Evolutionary conservation across 1,284 basidiomycete genomes (phyloP).

Genomic region (Ceratobasidium theobromae): DNA sequence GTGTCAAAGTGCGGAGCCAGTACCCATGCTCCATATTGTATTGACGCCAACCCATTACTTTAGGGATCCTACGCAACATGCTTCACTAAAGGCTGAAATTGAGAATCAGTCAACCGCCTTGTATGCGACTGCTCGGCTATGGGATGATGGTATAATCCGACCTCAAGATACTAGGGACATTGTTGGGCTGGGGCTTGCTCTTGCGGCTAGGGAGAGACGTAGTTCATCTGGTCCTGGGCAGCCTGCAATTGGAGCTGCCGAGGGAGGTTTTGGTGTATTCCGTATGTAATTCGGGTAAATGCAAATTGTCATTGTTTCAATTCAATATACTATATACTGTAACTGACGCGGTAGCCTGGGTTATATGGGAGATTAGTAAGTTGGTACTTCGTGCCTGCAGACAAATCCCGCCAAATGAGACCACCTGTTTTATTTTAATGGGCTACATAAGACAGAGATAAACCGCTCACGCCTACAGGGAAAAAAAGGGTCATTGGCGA

Average conservation of each 20-base stretch:
- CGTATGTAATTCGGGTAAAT: constrained; percentile 70
- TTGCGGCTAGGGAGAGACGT: constrained; percentile 57
- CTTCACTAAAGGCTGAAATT: constrained; percentile 74
- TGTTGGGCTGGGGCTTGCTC: constrained; percentile 79
- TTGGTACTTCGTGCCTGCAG: too few species aligned
- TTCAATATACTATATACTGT: too few species aligned
- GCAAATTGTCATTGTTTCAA: not conserved
- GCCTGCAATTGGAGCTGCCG: constrained; percentile 48
- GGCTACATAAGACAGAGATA: too few species aligned
- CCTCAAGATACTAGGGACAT: constrained; percentile 90
- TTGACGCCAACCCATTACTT: too few species aligned
- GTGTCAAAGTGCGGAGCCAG: constrained; percentile 84
- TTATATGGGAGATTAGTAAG: too few species aligned
- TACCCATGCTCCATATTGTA: too few species aligned
- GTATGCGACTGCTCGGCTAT: constrained; percentile 86
- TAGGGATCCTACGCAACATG: constrained; percentile 76
- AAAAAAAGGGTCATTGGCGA: too few species aligned
- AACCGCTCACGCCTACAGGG: too few species aligned
- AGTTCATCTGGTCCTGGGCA: constrained; percentile 35
- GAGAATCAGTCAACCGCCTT: constrained; percentile 83
- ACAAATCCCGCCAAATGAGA: too few species aligned
- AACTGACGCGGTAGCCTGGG: too few species aligned
- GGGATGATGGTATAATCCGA: constrained; percentile 94
- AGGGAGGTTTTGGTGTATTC: constrained; percentile 83
- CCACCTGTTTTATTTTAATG: too few species aligned